phyloP scores from a whole-genome alignment of 495 filamentous ascomycete species.

The Aspergillus biplanus region DNA sequence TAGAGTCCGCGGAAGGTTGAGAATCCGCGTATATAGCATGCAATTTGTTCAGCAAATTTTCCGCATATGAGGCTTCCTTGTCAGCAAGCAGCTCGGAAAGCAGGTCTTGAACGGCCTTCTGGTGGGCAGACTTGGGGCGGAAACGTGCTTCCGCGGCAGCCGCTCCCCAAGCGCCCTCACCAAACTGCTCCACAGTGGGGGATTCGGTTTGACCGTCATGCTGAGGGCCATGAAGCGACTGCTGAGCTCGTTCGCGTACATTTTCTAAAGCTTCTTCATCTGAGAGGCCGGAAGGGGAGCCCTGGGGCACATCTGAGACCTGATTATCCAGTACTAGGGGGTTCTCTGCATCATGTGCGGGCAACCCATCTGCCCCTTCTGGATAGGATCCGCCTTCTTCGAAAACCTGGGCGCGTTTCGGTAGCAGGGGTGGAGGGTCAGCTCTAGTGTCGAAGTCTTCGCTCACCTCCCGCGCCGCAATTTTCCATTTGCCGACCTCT shows the following conservation, averaged over 20 bases:
- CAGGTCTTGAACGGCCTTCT: conserved; percentile 69
- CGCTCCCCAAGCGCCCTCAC: conserved; percentile 46
- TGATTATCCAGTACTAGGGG: not conserved
- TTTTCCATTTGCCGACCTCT: conserved; percentile 84
- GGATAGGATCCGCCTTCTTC: not conserved
- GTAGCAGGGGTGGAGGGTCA: conserved; percentile 49
- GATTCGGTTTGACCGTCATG: not conserved
- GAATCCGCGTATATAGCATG: conserved; percentile 56
- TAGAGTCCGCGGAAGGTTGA: no score
- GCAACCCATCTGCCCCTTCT: not conserved
- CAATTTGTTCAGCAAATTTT: conserved; percentile 75
- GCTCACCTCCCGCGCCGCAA: conserved; percentile 71
- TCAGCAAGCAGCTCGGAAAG: conserved; percentile 77
- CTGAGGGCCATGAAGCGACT: not conserved
- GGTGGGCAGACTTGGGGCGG: conserved; percentile 26
- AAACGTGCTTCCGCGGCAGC: conserved; percentile 59
- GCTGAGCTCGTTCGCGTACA: not conserved
- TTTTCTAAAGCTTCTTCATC: not conserved
- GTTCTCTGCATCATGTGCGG: not conserved
- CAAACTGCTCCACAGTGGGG: not conserved
- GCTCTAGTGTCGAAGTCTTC: conserved; percentile 71
- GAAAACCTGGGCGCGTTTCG: conserved; percentile 35
- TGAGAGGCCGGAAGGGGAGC: not conserved
- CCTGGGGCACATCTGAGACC: not conserved
- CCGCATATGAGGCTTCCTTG: conserved; percentile 80